These are phyloP conservation scores for Ceratobasidium sp. DNA, from an alignment of 1,284 basidiomycete genomes.

Conservation along the genomic window DNA sequence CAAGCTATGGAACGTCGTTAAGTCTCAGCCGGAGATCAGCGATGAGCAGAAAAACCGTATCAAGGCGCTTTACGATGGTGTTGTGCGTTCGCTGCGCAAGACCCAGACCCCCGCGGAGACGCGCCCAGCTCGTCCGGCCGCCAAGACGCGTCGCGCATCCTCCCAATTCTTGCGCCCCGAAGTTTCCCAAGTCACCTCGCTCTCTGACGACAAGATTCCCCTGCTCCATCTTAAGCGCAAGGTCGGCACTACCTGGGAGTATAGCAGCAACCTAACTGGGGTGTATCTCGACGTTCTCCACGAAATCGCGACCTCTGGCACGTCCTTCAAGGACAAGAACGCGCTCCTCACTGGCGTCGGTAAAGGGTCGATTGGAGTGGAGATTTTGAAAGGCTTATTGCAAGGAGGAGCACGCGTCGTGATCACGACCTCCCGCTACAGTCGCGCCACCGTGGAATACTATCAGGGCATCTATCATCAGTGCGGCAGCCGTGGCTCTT, in stretches of 20 bases:
- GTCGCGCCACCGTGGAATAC: slow-evolving; percentile 94
- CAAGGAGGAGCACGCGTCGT: slow-evolving; percentile 97
- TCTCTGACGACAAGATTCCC: slow-evolving; percentile 92
- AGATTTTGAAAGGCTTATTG: slow-evolving; percentile 96
- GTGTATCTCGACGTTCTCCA: slow-evolving; percentile 96
- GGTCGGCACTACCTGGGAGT: slow-evolving; percentile 96
- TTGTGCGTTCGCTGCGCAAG: slow-evolving; percentile 84
- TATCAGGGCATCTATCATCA: slow-evolving; percentile 99
- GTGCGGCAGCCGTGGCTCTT: slow-evolving; percentile 93
- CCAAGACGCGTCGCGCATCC: slow-evolving; percentile 85
- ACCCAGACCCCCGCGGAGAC: slow-evolving; percentile 71
- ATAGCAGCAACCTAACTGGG: slow-evolving; percentile 95
- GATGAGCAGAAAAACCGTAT: slow-evolving; percentile 98
- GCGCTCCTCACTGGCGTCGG: slow-evolving; percentile 98
- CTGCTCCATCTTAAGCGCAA: slow-evolving; percentile 97
- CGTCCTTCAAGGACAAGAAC: slow-evolving; percentile 99
- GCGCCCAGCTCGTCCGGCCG: slow-evolving; percentile 64
- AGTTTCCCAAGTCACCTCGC: slow-evolving; percentile 72
- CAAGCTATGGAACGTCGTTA: slow-evolving; percentile 97
- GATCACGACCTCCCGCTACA: slow-evolving; percentile 97
- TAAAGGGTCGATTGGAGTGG: slow-evolving; percentile 96
- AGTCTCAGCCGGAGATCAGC: slow-evolving; percentile 96
- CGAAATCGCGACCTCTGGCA: slow-evolving; percentile 98
- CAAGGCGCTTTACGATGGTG: slow-evolving; percentile 96
- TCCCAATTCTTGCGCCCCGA: slow-evolving; percentile 96